Base-by-base conservation (phyloP, 257 asterid genomes). In the Ballota nigra region DNA sequence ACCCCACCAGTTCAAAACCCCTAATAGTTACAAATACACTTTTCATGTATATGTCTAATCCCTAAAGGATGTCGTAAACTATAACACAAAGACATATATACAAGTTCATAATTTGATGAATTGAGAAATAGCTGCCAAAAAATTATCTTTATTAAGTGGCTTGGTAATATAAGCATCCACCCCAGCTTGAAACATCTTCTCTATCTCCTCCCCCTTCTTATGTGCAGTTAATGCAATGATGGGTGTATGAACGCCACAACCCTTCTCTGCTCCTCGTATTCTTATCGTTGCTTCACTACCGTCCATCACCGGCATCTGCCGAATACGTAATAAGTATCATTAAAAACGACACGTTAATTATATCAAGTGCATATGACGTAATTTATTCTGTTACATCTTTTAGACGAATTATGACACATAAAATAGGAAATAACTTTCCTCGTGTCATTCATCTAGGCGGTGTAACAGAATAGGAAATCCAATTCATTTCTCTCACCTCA, bases 201-300 rank as follows among this genome's bases (percentile, higher is more conserved):
- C 76, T 9, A 57, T 78, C 75, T 78, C 94, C 43, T 69, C 79
- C 18, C 78, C 87, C 19, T 66, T 55, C 0, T 24, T 41, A 68
- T 92, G 94, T 0, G 92, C 90, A 16, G 94, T 86, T 24, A 90
- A 69, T n/a, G 96, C 97, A n/a, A 90, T 43, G 43, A 92, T 88
- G 11, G 83, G 86, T 0, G 82, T 87, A 34, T 68, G 90, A 55
- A 87, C 69, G 1, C 86, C 90, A 26, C 62, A 69, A 0, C 65
- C 34, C 45, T 59, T 58, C 83, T 89, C 97, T 13, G 59, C 84
- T 73, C 86, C 86, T 78, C 96, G 78, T 31, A 91, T 89, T 24
- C 81, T 67, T 62, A 66, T 66, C 0, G 95, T 87, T 43, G 96
- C 91, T 36, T 89, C 97, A 31, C 56, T 78, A 20, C 98, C 97